phyloP scores from a whole-genome alignment of 352 stramenopile species.

The Globisporangium cystogenes region DNA sequence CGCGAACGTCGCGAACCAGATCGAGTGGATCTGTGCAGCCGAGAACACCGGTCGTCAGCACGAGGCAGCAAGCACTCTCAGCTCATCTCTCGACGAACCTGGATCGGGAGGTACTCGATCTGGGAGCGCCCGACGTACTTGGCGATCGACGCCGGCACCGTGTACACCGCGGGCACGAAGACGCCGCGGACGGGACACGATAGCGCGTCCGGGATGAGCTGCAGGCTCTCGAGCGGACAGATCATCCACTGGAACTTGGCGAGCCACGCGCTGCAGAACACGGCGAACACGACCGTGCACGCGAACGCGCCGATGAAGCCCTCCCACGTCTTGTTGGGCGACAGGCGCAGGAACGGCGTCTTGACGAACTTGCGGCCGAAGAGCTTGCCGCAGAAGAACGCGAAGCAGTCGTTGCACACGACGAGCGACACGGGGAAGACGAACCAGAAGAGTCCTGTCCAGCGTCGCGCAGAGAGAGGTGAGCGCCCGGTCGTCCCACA shows the following conservation, averaged over 20 bases:
- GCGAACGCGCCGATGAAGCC: constrained; percentile 97
- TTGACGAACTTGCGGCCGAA: constrained; percentile 93
- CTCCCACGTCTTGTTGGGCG: constrained; percentile 99
- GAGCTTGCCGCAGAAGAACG: constrained; percentile 90
- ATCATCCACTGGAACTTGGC: constrained; percentile 93
- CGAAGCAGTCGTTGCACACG: constrained; percentile 95
- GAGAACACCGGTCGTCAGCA: not conserved
- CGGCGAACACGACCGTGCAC: constrained; percentile 93
- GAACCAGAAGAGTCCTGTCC: constrained; percentile 92
- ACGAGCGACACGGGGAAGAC: constrained; percentile 92
- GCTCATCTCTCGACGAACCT: constrained; percentile 25
- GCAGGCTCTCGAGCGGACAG: constrained; percentile 85
- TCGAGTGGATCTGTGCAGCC: constrained; percentile 88
- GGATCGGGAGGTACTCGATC: constrained; percentile 84
- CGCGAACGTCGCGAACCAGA: constrained; percentile 96
- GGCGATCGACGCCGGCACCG: constrained; percentile 71
- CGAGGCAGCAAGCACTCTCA: no score
- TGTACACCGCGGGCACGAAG: constrained; percentile 57
- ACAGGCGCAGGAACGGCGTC: constrained; percentile 86
- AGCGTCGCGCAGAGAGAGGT: not conserved
- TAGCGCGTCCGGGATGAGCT: constrained; percentile 66
- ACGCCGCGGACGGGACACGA: constrained; percentile 57
- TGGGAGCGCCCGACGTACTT: constrained; percentile 66
- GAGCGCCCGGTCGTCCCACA: not conserved
- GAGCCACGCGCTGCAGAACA: constrained; percentile 90